A percentile compares a stretch with the other conserved stretches of the same genome.
These are phyloP conservation scores for Trichoderma koningii DNA, from an alignment of 2,329 filamentous ascomycete species.

Conservation along the genomic window DNA sequence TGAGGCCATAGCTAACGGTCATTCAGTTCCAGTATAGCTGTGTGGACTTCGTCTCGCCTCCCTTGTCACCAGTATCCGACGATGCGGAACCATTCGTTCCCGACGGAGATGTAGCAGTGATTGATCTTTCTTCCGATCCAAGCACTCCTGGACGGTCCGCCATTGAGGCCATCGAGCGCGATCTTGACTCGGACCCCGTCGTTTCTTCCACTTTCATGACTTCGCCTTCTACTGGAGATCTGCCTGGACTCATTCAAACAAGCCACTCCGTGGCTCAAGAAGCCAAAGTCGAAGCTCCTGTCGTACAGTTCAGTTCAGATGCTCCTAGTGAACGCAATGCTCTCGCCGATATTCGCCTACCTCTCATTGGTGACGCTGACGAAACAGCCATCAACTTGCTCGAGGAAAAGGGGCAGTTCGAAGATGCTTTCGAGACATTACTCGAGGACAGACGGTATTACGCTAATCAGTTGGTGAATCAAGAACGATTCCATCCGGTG, in stretches of 20 bases:
- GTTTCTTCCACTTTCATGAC: slow-evolving; percentile 23
- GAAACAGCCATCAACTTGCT: not conserved
- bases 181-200: slow-evolving; percentile 33
- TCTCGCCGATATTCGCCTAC: not conserved
- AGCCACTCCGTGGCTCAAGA: not conserved
- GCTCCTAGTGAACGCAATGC: not conserved
- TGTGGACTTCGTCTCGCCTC: slow-evolving; percentile 34
- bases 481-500: slow-evolving; percentile 36
- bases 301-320: slow-evolving; percentile 31
- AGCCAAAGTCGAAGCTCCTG: slow-evolving; percentile 34
- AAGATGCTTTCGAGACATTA: slow-evolving; percentile 34
- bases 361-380: not conserved
- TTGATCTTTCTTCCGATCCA: slow-evolving; percentile 40
- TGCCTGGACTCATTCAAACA: not conserved
- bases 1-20: not conserved
- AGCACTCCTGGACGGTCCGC: slow-evolving; percentile 31
- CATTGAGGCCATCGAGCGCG: slow-evolving; percentile 26
- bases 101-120: slow-evolving; percentile 26
- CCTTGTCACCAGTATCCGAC: slow-evolving; percentile 36
- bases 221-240: slow-evolving; percentile 28
- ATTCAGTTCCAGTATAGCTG: slow-evolving; percentile 4
- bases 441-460: slow-evolving; percentile 29
- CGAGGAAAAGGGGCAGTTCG: slow-evolving; percentile 29
- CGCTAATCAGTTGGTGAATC: slow-evolving; percentile 30
- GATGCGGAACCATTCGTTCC: slow-evolving; percentile 33